Evolutionary conservation across 306 rosid species (phyloP), one percentile per base, ranked within the genome.

Genomic region (Medicago lupulina): DNA sequence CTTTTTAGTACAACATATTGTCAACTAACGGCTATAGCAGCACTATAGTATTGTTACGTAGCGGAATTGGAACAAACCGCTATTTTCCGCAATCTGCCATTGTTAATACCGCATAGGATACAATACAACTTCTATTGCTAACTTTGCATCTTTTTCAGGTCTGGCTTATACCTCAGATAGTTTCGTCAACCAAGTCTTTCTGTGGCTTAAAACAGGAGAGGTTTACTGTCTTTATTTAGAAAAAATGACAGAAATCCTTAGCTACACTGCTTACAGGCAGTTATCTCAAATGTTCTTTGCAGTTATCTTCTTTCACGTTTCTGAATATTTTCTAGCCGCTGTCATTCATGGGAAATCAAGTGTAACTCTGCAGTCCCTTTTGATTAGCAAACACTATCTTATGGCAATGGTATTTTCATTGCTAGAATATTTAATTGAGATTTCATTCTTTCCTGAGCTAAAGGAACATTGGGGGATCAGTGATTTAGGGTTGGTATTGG

Each of bases 391-490:
- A 78, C 57, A 76, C 51, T 94, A 94, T 57, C 17, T 88, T n/a
- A 15, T 88, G 21, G 97, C 96, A 17, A 90, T 94, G 95, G 1
- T 90, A 12, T 69, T 88, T 49, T 92, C 97, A 0, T 71, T 91
- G 82, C 38, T 90, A 70, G 98, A 94, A 85, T 92, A 91, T 87
- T 9, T 73, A 0, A 9, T 87, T 39, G 98, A 90, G 85, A 55
- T 85, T 70, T 3, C 51, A 11, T 76, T 92, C 15, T 79, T 84
- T 76, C 98, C 98, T 6, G 87, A 76, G 40, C 39, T 89, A 14
- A 93, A 93, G 90, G 96, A 89, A 74, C 49, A 84, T 25, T 87
- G 94, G 96, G 80, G 85, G 80, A 15, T 93, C 69, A 89, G 92
- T 83, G 36, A 87, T 76, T 46, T 73, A 23, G 98, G 98, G 38